Evolutionary conservation across 1,284 basidiomycete species (phyloP).

Genomic region (Singerocomus rubriflavus): DNA sequence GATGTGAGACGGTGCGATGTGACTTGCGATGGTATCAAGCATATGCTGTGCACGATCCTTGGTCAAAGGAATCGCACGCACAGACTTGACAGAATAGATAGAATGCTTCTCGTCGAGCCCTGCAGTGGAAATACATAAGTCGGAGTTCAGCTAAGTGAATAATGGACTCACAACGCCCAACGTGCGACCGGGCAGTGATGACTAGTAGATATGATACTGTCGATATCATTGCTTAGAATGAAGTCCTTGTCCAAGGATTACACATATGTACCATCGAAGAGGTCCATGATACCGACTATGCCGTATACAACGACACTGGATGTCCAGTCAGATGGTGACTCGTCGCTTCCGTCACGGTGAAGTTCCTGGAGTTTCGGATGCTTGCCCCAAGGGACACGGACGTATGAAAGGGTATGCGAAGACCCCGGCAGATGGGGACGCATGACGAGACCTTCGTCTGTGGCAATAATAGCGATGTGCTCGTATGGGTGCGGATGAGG

Average conservation of each 20-base stretch:
- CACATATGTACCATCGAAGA: constrained; percentile 56
- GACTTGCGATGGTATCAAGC: constrained; percentile 49
- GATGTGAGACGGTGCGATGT: constrained; percentile 48
- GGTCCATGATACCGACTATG: constrained; percentile 64
- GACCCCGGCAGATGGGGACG: constrained; percentile 48
- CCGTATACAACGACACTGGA: constrained; percentile 63
- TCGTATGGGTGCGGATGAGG: constrained; percentile 73
- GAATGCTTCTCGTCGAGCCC: constrained; percentile 59
- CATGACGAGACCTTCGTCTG: constrained; percentile 60
- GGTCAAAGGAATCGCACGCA: constrained; percentile 63
- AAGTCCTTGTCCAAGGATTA: background rate
- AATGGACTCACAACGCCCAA: constrained; percentile 62
- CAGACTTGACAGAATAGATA: constrained; percentile 63
- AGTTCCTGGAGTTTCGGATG: constrained; percentile 53
- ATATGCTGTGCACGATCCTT: constrained; percentile 55
- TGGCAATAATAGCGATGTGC: constrained; percentile 56
- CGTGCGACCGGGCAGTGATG: constrained; percentile 54
- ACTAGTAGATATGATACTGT: constrained; percentile 71
- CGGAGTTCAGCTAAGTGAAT: background rate
- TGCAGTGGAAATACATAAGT: constrained; percentile 28
- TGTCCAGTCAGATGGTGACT: constrained; percentile 46
- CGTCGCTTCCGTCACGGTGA: constrained; percentile 29
- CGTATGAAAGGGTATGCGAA: constrained; percentile 39
- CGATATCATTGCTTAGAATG: constrained; percentile 18
- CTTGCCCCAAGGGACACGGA: constrained; percentile 65